Base-by-base conservation (phyloP, 2,329 filamentous ascomycete species). In the Daldinia sp. region DNA sequence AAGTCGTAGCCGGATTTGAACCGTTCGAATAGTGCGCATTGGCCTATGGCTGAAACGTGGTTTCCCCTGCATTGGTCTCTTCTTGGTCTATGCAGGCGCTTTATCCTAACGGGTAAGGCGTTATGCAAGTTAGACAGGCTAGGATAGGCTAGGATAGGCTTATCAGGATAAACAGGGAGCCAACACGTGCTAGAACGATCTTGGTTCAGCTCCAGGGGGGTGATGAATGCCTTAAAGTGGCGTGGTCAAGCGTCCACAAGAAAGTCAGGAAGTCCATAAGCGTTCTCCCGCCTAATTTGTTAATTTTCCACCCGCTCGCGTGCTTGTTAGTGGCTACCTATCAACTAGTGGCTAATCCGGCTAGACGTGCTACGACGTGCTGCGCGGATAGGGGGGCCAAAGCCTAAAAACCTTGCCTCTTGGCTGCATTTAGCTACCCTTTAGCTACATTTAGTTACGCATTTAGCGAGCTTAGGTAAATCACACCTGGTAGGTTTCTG, bases 101-200 rank as follows among this genome's bases (percentile, higher is more conserved):
- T 64, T 50, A 54, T 66, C 63, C 45, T 21, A 58, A 66, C 48
- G 45, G 59, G 65, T 61, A 67, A 64, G 55, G 58, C 47, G 39
- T 43, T 39, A 61, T 57, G 52, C 53, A 58, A 3, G 10, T 45
- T 45, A 39, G 34, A 48, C 19, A 27, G 21, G 41, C 39, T 43
- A 43, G 19, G 34, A 48, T 15, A 27, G 21, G 41, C 39, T 43
- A 43, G 19, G 39, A 43, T 10, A 23, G 50, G 53, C 30, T 51
- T 50, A 50, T 54, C 32, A 59, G 50, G 17, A 27, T 47, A 35
- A 48, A 58, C 37, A 49, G 47, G 43, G 34, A 39, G 23, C 25
- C 25, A 39, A 50, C 47, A 53, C 35, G 52, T 61, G 52, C 60
- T 66, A 58, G 55, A 61, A 58, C 51, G 37, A 57, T 61, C 53